Percentiles rank a stretch among this genome's conserved stretches.
phyloP scores from a whole-genome alignment of 306 rosid species.

The Citrullus amarus region DNA sequence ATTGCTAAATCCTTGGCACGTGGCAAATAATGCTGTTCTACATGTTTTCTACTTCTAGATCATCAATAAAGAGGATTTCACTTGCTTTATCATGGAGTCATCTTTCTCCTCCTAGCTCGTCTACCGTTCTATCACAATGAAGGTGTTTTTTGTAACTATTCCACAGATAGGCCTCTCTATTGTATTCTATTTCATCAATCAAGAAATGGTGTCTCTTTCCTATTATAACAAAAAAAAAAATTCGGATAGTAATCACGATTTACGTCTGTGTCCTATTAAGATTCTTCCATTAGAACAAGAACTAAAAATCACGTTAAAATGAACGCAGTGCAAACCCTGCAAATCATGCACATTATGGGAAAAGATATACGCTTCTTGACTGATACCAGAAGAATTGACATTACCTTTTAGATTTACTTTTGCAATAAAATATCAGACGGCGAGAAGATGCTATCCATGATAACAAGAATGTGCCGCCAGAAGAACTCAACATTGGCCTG shows the following conservation, averaged over 20 bases:
- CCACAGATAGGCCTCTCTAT: no score
- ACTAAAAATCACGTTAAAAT: neutral
- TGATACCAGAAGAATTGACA: neutral
- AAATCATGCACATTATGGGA: neutral
- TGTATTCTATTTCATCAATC: no score
- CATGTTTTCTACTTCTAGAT: neutral
- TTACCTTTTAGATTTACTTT: neutral
- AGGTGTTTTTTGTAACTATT: no score
- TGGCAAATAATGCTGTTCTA: neutral
- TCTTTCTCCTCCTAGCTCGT: no score
- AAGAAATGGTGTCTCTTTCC: no score
- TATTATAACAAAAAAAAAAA: no score
- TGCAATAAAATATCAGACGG: neutral
- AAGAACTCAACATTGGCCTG: neutral
- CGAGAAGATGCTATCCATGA: neutral
- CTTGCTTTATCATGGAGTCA: no score
- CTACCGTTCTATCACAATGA: no score
- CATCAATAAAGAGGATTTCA: neutral
- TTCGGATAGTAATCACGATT: neutral
- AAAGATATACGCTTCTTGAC: neutral
- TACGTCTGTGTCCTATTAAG: neutral
- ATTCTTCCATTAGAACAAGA: neutral
- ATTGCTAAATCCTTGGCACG: conserved; percentile 31
- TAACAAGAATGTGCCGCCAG: neutral
- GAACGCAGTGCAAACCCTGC: neutral